Evolutionary conservation across 768 basidiomycete species (phyloP).

Genomic region (Xerocomus brunneocitrinus): DNA sequence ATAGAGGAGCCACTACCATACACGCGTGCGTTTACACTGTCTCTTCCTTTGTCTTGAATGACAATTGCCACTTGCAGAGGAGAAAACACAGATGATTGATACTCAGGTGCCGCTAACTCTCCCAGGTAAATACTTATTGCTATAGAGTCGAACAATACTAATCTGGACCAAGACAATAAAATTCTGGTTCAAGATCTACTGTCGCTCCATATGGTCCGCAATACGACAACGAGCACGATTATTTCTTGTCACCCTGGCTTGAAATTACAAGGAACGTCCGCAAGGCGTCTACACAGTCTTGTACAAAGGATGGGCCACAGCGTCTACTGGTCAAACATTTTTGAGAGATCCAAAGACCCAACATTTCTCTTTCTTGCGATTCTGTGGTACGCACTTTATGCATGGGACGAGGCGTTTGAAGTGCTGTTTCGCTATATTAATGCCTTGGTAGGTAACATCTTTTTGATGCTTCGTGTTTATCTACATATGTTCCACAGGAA

Average conservation of each 20-base stretch:
- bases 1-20: conserved; percentile 6
- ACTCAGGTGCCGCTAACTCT: conserved; percentile 30
- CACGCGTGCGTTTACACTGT: conserved; percentile 4
- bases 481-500: conserved; percentile 35
- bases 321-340: conserved; percentile 35
- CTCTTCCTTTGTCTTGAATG: not conserved
- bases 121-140: conserved; percentile 6
- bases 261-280: conserved; percentile 20
- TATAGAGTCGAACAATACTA: not conserved
- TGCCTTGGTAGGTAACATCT: conserved; percentile 34
- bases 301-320: conserved; percentile 26
- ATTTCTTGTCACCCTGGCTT: conserved; percentile 30
- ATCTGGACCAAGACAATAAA: conserved; percentile 11
- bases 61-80: conserved; percentile 6
- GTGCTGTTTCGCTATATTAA: conserved; percentile 47
- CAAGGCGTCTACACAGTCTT: conserved; percentile 25
- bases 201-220: conserved; percentile 37
- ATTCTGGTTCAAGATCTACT: conserved; percentile 32
- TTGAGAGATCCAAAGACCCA: conserved; percentile 26
- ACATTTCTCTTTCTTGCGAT: conserved; percentile 36
- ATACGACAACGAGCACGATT: conserved; percentile 30
- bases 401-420: conserved; percentile 59
- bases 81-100: conserved; percentile 22
- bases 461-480: not conserved
- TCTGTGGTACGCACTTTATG: conserved; percentile 57